Conservation (phyloP, 2,329 filamentous ascomycete species). For the Penicillium janthinellum region DNA sequence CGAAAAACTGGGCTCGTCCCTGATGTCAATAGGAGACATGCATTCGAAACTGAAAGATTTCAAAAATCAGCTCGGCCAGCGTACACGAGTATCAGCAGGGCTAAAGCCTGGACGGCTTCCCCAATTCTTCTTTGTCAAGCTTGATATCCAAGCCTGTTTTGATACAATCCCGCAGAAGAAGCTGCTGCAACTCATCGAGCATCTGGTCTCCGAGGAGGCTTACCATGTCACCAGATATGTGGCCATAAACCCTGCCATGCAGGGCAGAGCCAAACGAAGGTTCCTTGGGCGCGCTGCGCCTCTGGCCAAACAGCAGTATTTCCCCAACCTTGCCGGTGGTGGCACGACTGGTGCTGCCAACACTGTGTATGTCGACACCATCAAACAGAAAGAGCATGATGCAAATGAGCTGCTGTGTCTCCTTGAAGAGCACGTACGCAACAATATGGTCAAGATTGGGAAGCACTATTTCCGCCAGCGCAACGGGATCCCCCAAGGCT, state of each 20-base stretch:
- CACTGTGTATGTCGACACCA: conserved; percentile 75
- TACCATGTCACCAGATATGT: conserved; percentile 77
- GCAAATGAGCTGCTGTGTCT: conserved; percentile 67
- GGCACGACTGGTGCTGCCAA: conserved; percentile 55
- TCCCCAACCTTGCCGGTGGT: conserved; percentile 49
- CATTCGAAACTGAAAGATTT: conserved; percentile 73
- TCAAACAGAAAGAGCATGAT: conserved; percentile 59
- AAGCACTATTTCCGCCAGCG: conserved; percentile 88
- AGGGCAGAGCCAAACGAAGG: conserved; percentile 38
- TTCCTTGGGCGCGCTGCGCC: conserved; percentile 59
- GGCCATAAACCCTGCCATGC: conserved; percentile 60
- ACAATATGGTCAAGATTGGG: conserved; percentile 85
- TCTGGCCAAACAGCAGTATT: conserved; percentile 45
- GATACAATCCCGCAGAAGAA: conserved; percentile 88
- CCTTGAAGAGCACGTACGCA: conserved; percentile 74
- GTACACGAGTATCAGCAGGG: neutral
- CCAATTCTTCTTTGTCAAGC: conserved; percentile 84
- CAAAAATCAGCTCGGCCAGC: conserved; percentile 45
- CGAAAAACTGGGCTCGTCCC: conserved; percentile 69
- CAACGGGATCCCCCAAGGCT: conserved; percentile 89
- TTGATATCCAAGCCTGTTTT: conserved; percentile 90
- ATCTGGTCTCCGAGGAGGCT: conserved; percentile 56
- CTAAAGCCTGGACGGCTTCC: conserved; percentile 13
- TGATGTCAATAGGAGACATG: conserved; percentile 81
- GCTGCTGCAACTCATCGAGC: conserved; percentile 67